Percentiles rank a stretch among this genome's conserved stretches.
These are phyloP conservation scores for Zostera marina DNA, from an alignment of 116 monocot species.

Conservation along the genomic window DNA sequence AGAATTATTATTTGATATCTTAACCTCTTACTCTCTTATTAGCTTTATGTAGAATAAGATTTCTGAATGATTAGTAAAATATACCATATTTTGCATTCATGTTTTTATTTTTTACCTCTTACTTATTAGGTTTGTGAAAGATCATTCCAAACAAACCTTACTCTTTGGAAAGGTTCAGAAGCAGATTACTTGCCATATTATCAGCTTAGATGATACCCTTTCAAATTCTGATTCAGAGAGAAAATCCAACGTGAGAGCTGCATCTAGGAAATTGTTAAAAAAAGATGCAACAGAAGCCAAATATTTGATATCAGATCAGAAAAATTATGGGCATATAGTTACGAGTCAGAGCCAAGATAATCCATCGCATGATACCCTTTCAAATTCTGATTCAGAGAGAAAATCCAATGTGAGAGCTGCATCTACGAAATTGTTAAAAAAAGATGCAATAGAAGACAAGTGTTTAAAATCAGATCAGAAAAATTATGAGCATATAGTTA, in stretches of 20 bases:
- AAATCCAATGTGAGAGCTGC: neutral
- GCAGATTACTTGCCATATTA: constrained; percentile 35
- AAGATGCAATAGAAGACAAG: neutral
- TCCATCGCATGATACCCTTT: neutral
- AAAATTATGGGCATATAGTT: neutral
- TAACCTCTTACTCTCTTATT: too few relatives aligned
- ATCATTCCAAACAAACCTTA: constrained; percentile 38
- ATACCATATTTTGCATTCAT: neutral
- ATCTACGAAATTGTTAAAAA: neutral
- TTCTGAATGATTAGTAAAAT: neutral
- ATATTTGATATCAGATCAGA: neutral
- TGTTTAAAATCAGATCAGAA: neutral
- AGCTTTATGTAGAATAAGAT: too few relatives aligned
- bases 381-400: neutral
- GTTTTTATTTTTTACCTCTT: constrained; percentile 4
- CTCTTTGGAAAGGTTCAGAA: constrained; percentile 63
- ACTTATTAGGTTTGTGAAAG: constrained; percentile 43
- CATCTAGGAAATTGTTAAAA: neutral
- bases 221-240: constrained; percentile 1
- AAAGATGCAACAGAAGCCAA: neutral
- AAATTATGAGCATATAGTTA: neutral
- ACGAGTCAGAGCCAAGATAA: too few relatives aligned
- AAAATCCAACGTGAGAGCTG: neutral
- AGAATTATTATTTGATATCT: neutral
- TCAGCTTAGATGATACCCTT: constrained; percentile 1